Base-by-base conservation (phyloP, 306 rosid species). In the Cucumis sativus region DNA sequence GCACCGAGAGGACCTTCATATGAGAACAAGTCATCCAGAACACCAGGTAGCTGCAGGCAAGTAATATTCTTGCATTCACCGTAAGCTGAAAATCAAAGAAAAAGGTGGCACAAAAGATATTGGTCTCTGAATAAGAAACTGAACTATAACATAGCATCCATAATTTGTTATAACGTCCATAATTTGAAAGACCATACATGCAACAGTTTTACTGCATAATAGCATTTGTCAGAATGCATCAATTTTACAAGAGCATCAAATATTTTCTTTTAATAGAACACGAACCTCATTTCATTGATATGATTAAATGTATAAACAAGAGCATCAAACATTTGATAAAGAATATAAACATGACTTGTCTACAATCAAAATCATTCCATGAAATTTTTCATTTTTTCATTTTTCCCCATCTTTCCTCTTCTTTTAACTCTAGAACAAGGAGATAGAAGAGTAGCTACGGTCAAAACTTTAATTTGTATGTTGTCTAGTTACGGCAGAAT, bases 21-120 rank as follows among this genome's bases (percentile, higher is more conserved):
- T 3, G 92, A 86, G 85, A 90, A 92, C 79, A 95, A 77, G 47
- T 95, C 97, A 74, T 95, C 99, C 87, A 95, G 78, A 61, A 95
- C 91, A 77, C 97, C 97, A 30, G 97, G 91, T 87, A 95, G 84
- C 86, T 95, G 99, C 82, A 92, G 82, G 80, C 97, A 94, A 80
- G 99, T 90, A 80, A 86, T 89, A 61, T 83, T 79, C 73, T 73
- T 85, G 88, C 91, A 95, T 70, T 84, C 85, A 80, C 87, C 90
- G 66, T 79, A 85, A 78, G 91, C 98, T 95, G 91, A n/a, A 70
- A 43, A 68, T 80, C 78, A 84, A 25, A 64, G 81, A 79, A 79
- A 69, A 58, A 77, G 68, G 68, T 68, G 75, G 75, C 9, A 1
- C 17, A 76, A 37, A 45, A 20, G 8, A 8, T 25, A 69, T 21